Evolutionary conservation across 495 filamentous ascomycete species (phyloP), one percentile per base, ranked within the genome.

Genomic region (Penicillium paradoxum): DNA sequence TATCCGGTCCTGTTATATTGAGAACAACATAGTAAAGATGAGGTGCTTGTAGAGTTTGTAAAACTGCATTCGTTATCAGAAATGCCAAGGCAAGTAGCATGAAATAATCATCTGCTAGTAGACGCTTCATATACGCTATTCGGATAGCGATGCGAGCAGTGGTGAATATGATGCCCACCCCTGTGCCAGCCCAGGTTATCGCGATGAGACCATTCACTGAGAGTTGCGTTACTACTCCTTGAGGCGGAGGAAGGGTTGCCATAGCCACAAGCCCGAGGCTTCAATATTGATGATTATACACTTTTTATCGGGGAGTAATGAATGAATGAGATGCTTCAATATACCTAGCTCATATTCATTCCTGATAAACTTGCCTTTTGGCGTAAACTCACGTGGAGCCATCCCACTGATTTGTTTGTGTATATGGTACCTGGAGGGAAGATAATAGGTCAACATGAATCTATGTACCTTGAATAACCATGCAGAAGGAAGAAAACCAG

Each of bases 21-120:
- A 61, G 58, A 0, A 58, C 61, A 25, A 74, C 60, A 53, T 68
- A 71, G 53, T 72, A 78, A 3, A 76, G 55, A 51, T 66, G 64
- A 4, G 69, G 73, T 21, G 70, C 54, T 58, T 77, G 74, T 9
- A 76, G 51, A 0, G 75, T 79, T 58, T 76, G 71, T 27, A 77
- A 68, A 8, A 68, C 48, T 33, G 66, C 71, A 18, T 73, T 72
- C 3, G 67, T 51, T 38, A 75, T 55, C 3, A 78, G 56, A 3
- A 69, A 51, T 0, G 59, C 51, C 19, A 72, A 55, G 5, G 69
- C 71, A 13, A 73, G 32, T 49, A 73, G 68, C 21, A 75, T 60
- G 58, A 69, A 75, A 55, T 70, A 73, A 53, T 79, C 76, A 44
- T 79, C 76, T 6, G 46, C 49, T 3, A 66, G 50, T 0, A 70